phyloP scores from a whole-genome alignment of 306 rosid genomes.

The Vigna trinervia region DNA sequence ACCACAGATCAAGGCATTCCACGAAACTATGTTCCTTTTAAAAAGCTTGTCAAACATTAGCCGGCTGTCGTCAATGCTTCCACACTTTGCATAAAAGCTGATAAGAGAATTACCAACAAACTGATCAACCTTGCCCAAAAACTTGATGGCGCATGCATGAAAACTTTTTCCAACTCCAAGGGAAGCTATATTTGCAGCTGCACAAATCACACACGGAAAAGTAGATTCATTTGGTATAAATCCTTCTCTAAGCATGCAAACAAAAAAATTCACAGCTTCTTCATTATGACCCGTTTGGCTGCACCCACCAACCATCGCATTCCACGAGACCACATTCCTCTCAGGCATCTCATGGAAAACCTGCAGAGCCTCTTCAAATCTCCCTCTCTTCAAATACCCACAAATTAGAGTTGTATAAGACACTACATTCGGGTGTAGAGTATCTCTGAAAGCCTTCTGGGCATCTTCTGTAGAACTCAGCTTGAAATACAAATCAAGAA shows the following conservation, averaged over 20 bases:
- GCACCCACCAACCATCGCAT: constrained; percentile 82
- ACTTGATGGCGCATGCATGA: constrained; percentile 84
- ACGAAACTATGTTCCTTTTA: constrained; percentile 70
- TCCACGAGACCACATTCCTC: constrained; percentile 86
- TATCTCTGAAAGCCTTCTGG: constrained; percentile 63
- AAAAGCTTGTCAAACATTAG: constrained; percentile 60
- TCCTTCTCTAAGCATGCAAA: constrained; percentile 75
- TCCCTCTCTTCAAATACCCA: constrained; percentile 69
- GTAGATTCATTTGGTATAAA: constrained; percentile 72
- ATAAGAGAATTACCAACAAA: constrained; percentile 75
- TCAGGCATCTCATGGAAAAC: constrained; percentile 75
- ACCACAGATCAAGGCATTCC: constrained; percentile 91
- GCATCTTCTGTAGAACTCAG: constrained; percentile 67
- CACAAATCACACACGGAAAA: constrained; percentile 78
- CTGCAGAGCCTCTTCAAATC: constrained; percentile 63
- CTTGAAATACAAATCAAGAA: constrained; percentile 79
- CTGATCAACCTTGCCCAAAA: constrained; percentile 69
- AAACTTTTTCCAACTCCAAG: constrained; percentile 79
- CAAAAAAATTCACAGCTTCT: constrained; percentile 72
- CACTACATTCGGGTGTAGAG: constrained; percentile 71
- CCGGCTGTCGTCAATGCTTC: constrained; percentile 80
- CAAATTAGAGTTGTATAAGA: constrained; percentile 78
- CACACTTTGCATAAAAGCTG: constrained; percentile 87
- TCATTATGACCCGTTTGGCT: constrained; percentile 88
- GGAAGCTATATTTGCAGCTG: constrained; percentile 79